Evolutionary conservation across 768 basidiomycete genomes (phyloP), one percentile per base, ranked within the genome.

Genomic region (Phylloporus scabripes): DNA sequence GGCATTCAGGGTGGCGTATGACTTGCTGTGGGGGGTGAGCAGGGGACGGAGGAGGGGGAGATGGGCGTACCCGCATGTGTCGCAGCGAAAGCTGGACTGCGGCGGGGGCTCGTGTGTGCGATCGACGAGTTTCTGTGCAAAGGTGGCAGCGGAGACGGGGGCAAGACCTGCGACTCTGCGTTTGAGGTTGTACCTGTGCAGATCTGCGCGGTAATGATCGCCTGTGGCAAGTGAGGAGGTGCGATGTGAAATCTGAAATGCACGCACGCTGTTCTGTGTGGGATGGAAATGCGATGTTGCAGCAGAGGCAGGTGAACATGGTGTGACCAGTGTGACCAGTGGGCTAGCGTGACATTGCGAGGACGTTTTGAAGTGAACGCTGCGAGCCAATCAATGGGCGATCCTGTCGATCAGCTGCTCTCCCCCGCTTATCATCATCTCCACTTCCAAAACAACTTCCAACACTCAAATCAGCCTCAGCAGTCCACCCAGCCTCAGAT

Each of bases 151-250:
- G 50, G 81, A 83, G 60, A 99, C 82, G 2, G 95, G 93, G 8
- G 91, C 87, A 2, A 99, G 77, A 5, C 79, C 81, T 2, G 95
- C 94, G 15, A 98, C 88, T 24, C 92, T 83, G 55, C 94, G 87
- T 74, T 95, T 95, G 83, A 97, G 92, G 64, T 99, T 99, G 71
- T 99, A 99, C 46, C 93, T 77, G 72, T 99, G 96, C 67, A 89
- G 87, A 68, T 99, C 96, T 21, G 91, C 90, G 54, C 83, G 81
- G 68, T 95, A 97, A 65, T 99, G 96, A 0, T 72, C 70, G 51
- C 95, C 88, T 91, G 58, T 12, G 58, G 23, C 38, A 17, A 56
- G 46, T 42, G 29, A 32, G 42, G 11, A 4, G 18, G 54, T 50
- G 24, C 51, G 29, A 2, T 28, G 21, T 5, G 3, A 20, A 20